These are phyloP conservation scores for Eucommia ulmoides DNA, from an alignment of 257 asterid species.

Conservation along the genomic window DNA sequence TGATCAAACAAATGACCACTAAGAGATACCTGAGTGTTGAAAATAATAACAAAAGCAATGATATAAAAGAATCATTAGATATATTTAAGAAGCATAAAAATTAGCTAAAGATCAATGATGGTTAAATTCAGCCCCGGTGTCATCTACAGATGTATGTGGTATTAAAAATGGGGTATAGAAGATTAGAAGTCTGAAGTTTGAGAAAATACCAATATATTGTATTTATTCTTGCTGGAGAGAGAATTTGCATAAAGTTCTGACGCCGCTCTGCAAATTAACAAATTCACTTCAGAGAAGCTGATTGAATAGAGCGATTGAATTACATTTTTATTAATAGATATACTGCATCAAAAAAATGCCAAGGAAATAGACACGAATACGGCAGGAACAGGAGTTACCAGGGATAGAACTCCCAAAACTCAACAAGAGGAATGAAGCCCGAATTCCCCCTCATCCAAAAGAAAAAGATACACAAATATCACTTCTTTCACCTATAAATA, in stretches of 20 bases:
- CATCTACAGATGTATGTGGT: not conserved
- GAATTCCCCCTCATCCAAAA: no score
- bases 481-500: no score
- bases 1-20: conserved; percentile 95
- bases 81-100: not conserved
- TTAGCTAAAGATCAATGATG: not conserved
- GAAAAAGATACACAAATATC: no score
- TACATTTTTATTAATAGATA: no score
- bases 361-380: no score
- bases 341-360: no score
- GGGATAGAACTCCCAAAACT: no score
- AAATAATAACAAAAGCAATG: no score
- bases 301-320: not conserved
- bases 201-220: conserved; percentile 51
- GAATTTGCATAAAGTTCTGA: conserved; percentile 21
- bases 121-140: not conserved
- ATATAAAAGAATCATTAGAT: conserved; percentile 2
- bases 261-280: conserved; percentile 29
- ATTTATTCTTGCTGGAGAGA: conserved; percentile 42
- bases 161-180: no score
- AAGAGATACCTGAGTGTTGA: conserved; percentile 56
- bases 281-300: not conserved
- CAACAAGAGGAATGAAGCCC: no score
- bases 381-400: no score
- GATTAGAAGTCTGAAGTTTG: no score